Conservation (phyloP, 139 green algal species). For the Auxenochlorella pyrenoidosa region DNA sequence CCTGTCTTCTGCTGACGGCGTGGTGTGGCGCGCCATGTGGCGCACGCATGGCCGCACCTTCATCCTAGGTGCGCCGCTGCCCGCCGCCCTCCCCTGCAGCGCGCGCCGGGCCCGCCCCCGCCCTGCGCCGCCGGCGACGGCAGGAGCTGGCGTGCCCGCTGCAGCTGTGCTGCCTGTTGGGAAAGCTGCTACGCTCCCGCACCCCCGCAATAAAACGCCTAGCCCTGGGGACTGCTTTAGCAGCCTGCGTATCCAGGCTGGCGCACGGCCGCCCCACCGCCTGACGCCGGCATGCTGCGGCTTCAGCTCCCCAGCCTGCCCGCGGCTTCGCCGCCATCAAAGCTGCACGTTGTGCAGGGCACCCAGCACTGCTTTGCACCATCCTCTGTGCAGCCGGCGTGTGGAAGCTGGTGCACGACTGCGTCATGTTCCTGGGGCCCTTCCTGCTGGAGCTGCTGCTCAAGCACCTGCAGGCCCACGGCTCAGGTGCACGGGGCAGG, state of each 20-base stretch:
- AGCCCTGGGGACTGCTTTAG: too few species aligned
- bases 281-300: too few species aligned
- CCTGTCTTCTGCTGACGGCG: conserved; percentile 53
- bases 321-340: too few species aligned
- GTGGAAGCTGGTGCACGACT: conserved; percentile 83
- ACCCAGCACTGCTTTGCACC: not conserved
- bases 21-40: conserved; percentile 54
- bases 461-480: conserved; percentile 44
- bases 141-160: too few species aligned
- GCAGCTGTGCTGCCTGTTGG: too few species aligned
- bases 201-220: too few species aligned
- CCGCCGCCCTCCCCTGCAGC: not conserved
- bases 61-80: not conserved
- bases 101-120: too few species aligned
- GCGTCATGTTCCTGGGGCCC: conserved; percentile 82
- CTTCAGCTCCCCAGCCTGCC: too few species aligned
- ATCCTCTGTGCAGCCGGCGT: conserved; percentile 56
- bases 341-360: not conserved
- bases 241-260: too few species aligned
- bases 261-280: too few species aligned
- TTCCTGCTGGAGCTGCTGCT: conserved; percentile 82
- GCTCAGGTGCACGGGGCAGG: not conserved
- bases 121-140: not conserved
- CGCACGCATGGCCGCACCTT: conserved; percentile 41
- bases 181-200: too few species aligned